phyloP scores from a whole-genome alignment of 768 basidiomycete species.

The Royoungia palumana region DNA sequence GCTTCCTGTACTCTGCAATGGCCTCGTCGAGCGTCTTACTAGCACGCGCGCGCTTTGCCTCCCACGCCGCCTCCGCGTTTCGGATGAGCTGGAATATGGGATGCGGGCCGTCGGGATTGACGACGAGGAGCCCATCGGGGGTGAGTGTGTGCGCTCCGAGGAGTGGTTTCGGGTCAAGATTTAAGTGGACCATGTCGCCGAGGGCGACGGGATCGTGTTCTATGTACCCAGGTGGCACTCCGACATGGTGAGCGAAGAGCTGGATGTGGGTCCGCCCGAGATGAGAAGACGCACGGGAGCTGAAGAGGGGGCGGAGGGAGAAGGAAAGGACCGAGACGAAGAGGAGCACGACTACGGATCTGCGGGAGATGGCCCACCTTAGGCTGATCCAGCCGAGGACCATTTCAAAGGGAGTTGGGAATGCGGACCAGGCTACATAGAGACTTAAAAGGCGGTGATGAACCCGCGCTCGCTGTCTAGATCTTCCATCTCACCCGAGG shows the following conservation, averaged over 20 bases:
- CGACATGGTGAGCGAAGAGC: too few species aligned
- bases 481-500: too few species aligned
- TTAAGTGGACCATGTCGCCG: not conserved
- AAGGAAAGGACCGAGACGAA: not conserved
- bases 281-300: not conserved
- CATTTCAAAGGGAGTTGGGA: not conserved
- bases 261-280: not conserved
- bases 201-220: not conserved
- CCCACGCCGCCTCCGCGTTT: constrained; percentile 37
- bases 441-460: too few species aligned
- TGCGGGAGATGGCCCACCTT: not conserved
- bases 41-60: constrained; percentile 29
- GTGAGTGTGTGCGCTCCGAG: constrained; percentile 22
- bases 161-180: too few species aligned
- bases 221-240: not conserved
- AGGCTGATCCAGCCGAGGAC: not conserved
- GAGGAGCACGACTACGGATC: not conserved
- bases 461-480: too few species aligned
- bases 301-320: not conserved
- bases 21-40: constrained; percentile 39
- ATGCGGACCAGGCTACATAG: too few species aligned
- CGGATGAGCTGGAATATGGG: constrained; percentile 44
- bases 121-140: constrained; percentile 31
- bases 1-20: constrained; percentile 35
- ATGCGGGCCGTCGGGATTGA: constrained; percentile 37